Percentiles rank a stretch among this genome's conserved stretches.
Conservation (phyloP, 2,329 filamentous ascomycete species). For the Fusarium sp. region DNA sequence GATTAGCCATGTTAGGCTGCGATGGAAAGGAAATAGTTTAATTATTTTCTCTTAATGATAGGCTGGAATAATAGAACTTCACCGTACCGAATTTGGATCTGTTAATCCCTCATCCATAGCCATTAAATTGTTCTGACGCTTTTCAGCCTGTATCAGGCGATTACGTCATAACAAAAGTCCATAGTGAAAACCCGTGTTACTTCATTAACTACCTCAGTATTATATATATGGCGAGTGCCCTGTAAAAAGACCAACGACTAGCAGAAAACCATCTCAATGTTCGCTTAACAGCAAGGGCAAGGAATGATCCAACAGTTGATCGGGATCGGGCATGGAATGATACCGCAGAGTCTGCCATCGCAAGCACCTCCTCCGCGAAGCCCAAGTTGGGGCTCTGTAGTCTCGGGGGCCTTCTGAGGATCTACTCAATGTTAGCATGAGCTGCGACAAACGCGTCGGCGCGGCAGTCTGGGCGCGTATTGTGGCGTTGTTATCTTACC, state of each 20-base stretch:
- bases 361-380: conserved; percentile 29
- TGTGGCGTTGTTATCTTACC: not conserved
- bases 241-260: not conserved
- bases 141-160: not conserved
- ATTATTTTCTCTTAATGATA: fast-evolving
- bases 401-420: conserved; percentile 18
- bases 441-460: not conserved
- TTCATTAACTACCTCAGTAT: not conserved
- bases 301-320: conserved; percentile 36
- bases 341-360: conserved; percentile 24
- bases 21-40: not conserved
- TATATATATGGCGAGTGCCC: not conserved
- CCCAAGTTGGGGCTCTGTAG: conserved; percentile 6
- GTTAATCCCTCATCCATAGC: fast-evolving
- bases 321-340: conserved; percentile 29
- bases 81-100: fast-evolving
- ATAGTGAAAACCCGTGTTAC: not conserved
- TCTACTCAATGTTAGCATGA: not conserved
- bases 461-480: not conserved
- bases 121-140: not conserved
- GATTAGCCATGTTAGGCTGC: not conserved
- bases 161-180: not conserved
- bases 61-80: no score
- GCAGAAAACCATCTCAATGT: not conserved
- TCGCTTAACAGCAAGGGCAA: conserved; percentile 12